Base-by-base conservation (phyloP, 371 early-diverging fungal genomes). In the Ordospora colligata region DNA sequence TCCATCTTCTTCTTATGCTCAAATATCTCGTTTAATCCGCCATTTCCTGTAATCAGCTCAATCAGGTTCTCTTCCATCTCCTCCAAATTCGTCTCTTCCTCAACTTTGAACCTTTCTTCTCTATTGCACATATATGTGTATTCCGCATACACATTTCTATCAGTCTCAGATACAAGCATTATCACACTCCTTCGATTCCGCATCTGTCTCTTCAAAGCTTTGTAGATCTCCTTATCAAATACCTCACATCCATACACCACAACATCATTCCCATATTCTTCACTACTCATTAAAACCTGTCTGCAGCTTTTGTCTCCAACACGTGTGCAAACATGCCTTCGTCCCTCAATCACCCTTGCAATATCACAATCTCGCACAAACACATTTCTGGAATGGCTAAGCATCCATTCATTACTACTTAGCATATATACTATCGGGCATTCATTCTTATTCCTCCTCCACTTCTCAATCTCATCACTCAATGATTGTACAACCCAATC, bases 151-250 rank as follows among this genome's bases (percentile, higher is more conserved):
- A 37, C 3, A 51, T 65, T 65, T 19, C 37, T 25, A 25, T 17
- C 21, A 47, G 19, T 11, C 12, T 45, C 19, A 6, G 44, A 70
- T 7, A 47, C 17, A 22, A 65, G 25, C 21, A 74, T 47, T 5
- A 74, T 43, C 11, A 14, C 42, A 27, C 45, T 22, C 45, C 23
- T 22, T 54, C 46, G 22, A 10, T 6, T 22, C 46, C 23, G 25
- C 50, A 67, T 66, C 17, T 58, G 67, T 11, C 1, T 37, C 43
- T 77, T 77, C n/a, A 77, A 21, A 4, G 67, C 37, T 17, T 40
- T 63, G 22, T 77, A 73, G 0, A 77, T 44, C 8, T 73, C 58
- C 19, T 11, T 45, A 14, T 53, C 45, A 51, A 69, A 69, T 12
- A 44, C 2, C 27, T 64, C 62, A 2, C 62, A 73, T 52, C 72